phyloP scores from a whole-genome alignment of 202 grass and related monocot species.

The Hordeum pubiflorum region DNA sequence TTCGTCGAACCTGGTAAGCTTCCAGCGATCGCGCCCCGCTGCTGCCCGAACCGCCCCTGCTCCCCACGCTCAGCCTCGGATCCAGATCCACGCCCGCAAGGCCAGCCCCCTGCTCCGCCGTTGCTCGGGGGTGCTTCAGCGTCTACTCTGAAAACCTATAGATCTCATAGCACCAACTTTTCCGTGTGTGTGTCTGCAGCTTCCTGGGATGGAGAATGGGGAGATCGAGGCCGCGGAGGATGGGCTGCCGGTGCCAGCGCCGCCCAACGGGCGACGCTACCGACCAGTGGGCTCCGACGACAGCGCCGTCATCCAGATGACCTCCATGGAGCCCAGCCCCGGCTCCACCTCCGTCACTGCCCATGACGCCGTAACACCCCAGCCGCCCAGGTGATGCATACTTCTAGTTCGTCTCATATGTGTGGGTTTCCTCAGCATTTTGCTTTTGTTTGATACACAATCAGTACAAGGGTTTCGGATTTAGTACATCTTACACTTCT shows the following conservation, averaged over 20 bases:
- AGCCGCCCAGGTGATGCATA: constrained; percentile 30
- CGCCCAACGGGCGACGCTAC: constrained; percentile 54
- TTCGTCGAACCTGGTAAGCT: constrained; percentile 13
- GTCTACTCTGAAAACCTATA: not conserved
- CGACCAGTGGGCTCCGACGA: constrained; percentile 57
- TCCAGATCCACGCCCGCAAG: not conserved
- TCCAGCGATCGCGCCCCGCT: not conserved
- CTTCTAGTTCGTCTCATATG: constrained; percentile 1
- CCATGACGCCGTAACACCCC: constrained; percentile 7
- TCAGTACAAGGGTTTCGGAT: not conserved
- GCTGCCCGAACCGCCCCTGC: not conserved
- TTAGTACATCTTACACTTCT: not conserved
- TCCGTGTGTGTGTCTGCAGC: not conserved
- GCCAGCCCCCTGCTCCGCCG: not conserved
- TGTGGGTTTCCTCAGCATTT: not conserved
- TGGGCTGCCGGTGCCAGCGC: constrained; percentile 35
- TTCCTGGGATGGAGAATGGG: constrained; percentile 61
- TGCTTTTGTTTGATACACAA: not conserved
- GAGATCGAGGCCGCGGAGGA: constrained; percentile 65
- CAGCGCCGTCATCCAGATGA: constrained; percentile 60
- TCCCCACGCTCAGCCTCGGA: not conserved
- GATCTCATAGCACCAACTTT: constrained; percentile 14
- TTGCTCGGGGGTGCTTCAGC: not conserved
- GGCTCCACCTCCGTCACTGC: constrained; percentile 30
- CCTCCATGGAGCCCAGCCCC: constrained; percentile 51